Conservation (phyloP, 179 eudicot species). For the Patellifolia procumbens region DNA sequence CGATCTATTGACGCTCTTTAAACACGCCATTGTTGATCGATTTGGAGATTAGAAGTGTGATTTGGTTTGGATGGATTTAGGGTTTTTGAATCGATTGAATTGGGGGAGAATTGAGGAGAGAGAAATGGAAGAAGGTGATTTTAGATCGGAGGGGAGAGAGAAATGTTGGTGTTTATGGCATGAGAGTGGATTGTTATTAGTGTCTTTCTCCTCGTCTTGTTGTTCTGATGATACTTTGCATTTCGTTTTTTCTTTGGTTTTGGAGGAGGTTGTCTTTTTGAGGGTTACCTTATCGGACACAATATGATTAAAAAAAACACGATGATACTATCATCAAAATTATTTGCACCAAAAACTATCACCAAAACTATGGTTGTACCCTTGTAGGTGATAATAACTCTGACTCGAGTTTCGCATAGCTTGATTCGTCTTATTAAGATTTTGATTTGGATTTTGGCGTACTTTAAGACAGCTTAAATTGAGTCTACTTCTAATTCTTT, state of each 20-base stretch:
- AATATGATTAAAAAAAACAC: too few relatives aligned
- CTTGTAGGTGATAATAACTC: too few relatives aligned
- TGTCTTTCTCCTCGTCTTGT: background rate
- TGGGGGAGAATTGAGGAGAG: background rate
- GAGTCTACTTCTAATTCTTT: too few relatives aligned
- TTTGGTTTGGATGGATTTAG: background rate
- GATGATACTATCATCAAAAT: too few relatives aligned
- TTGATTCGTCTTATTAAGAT: too few relatives aligned
- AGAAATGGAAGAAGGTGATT: background rate
- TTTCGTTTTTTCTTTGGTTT: background rate
- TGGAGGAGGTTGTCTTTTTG: background rate
- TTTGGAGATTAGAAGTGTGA: background rate
- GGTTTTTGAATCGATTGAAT: background rate
- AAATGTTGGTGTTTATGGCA: slow-evolving; percentile 2
- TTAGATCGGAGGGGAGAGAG: slow-evolving; percentile 2
- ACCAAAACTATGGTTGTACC: too few relatives aligned
- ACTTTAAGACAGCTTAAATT: too few relatives aligned
- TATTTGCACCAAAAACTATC: too few relatives aligned
- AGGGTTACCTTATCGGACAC: too few relatives aligned
- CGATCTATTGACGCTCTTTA: slow-evolving; percentile 83
- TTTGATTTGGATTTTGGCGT: too few relatives aligned
- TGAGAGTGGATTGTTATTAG: background rate
- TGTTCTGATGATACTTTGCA: too few relatives aligned
- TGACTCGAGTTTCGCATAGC: too few relatives aligned
- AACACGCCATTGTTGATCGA: slow-evolving; percentile 44